Conservation (phyloP, 2,329 filamentous ascomycete genomes). For the Alternaria dauci region DNA sequence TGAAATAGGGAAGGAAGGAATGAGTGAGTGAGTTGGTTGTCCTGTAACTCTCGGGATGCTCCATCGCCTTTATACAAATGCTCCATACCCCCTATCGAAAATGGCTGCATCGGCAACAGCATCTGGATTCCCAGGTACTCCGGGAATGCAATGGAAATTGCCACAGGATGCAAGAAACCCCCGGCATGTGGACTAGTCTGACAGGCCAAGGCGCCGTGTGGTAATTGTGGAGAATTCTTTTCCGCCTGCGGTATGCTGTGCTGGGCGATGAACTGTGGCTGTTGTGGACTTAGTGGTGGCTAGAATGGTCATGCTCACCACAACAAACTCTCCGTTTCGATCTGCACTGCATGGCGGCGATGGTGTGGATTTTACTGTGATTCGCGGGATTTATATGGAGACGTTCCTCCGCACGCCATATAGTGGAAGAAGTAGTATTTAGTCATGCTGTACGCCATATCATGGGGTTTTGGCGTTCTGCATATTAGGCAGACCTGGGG, state of each 20-base stretch:
- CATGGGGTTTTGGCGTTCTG: constrained; percentile 5
- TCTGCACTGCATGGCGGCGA: not conserved
- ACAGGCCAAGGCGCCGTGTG: constrained; percentile 13
- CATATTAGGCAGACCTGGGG: not conserved
- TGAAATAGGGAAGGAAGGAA: constrained; percentile 1
- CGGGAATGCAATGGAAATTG: constrained; percentile 10
- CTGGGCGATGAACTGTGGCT: constrained; percentile 8
- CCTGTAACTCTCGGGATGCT: not conserved
- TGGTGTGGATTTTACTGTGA: not conserved
- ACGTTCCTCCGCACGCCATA: not conserved
- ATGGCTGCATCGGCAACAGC: constrained; percentile 4
- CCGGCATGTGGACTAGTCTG: not conserved
- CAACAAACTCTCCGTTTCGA: not conserved
- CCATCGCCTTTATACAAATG: constrained; percentile 9
- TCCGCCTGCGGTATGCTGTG: constrained; percentile 6
- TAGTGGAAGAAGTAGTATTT: not conserved
- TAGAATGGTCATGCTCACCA: constrained; percentile 9
- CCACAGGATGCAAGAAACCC: constrained; percentile 8
- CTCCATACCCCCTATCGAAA: not conserved
- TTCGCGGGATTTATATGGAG: not conserved
- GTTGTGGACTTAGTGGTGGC: constrained; percentile 8
- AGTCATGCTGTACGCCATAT: not conserved
- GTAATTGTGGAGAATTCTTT: constrained; percentile 17
- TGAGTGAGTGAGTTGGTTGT: not conserved
- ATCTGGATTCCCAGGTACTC: not conserved